Evolutionary conservation across 2,329 filamentous ascomycete species (phyloP), one percentile per base, ranked within the genome.

Genomic region (Fusarium subtropicale): DNA sequence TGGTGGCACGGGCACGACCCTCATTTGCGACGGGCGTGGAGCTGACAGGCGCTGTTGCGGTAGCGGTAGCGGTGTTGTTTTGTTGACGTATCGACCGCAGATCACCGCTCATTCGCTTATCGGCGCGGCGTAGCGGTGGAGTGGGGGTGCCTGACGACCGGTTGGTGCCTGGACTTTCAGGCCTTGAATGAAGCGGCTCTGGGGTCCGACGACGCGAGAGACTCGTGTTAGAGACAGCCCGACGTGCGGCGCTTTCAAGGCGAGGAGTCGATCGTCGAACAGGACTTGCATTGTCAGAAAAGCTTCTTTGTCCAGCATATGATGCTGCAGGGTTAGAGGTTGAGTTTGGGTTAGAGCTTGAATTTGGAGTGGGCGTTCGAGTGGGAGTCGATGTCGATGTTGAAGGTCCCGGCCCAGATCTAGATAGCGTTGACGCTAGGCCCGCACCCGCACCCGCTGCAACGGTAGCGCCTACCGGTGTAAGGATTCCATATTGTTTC

Each of bases 1-100:
- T 91, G 78, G 91, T 91, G 78, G 91, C 84, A 79, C 92, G 92
- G 82, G 88, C 90, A 83, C 93, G 94, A 84, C 92, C 92, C 86
- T 94, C 93, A 83, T 95, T 94, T 81, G 91, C 92, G 81, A 93
- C 86, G 75, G 93, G 92, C 78, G 91, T 91, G 72, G 77, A 66
- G 53, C 59, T 60, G 66, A 60, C 65, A 68, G 65, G 56, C 62
- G 71, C 72, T 46, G 48, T 28, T 38, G 18, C 48, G 36, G 48
- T 52, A 41, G 34, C 34, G 34, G 68, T 68, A 72, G 71, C 76
- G 55, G 71, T 71, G 71, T 71, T 78, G 75, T 76, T 78, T 78
- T 78, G 78, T 75, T 78, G 77, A 71, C 78, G 77, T 56, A 80
- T 74, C 57, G 79, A 66, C 67, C 79, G 72, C 74, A 97, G 85